These are phyloP conservation scores for Plantago major DNA, from an alignment of 257 asterid genomes.

Conservation along the genomic window DNA sequence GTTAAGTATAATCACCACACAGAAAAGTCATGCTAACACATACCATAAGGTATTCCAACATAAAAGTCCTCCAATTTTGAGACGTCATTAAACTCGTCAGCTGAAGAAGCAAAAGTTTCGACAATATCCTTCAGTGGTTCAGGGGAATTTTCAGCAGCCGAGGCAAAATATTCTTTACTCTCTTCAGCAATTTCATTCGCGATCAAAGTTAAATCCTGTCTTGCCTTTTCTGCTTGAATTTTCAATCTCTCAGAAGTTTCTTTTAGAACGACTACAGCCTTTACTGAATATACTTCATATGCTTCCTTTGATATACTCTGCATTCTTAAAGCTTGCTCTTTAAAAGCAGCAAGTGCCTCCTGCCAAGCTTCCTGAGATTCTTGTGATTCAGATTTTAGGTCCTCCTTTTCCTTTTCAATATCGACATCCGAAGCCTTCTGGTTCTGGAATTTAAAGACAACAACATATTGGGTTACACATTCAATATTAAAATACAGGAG, in stretches of 20 bases:
- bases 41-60: conserved; percentile 93
- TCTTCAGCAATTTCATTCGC: conserved; percentile 75
- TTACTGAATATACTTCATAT: conserved; percentile 59
- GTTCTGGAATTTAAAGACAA: conserved; percentile 37
- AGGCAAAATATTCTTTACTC: conserved; percentile 55
- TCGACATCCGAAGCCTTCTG: conserved; percentile 63
- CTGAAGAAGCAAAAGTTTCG: conserved; percentile 64
- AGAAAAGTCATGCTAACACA: conserved; percentile 12
- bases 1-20: conserved; percentile 9
- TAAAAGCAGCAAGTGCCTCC: conserved; percentile 62
- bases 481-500: neutral
- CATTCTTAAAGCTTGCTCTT: conserved; percentile 73
- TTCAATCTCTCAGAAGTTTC: conserved; percentile 72
- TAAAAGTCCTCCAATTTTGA: conserved; percentile 74
- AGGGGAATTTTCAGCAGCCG: conserved; percentile 72
- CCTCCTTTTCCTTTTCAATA: conserved; percentile 45
- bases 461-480: neutral
- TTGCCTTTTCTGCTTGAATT: conserved; percentile 80
- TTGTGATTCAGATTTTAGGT: conserved; percentile 37
- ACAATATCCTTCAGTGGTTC: conserved; percentile 80
- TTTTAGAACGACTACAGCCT: conserved; percentile 55
- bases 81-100: conserved; percentile 51
- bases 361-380: conserved; percentile 73
- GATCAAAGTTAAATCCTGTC: conserved; percentile 50
- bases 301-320: conserved; percentile 73